Conservation (phyloP, 139 green algal genomes). For the Haematococcus sp. region DNA sequence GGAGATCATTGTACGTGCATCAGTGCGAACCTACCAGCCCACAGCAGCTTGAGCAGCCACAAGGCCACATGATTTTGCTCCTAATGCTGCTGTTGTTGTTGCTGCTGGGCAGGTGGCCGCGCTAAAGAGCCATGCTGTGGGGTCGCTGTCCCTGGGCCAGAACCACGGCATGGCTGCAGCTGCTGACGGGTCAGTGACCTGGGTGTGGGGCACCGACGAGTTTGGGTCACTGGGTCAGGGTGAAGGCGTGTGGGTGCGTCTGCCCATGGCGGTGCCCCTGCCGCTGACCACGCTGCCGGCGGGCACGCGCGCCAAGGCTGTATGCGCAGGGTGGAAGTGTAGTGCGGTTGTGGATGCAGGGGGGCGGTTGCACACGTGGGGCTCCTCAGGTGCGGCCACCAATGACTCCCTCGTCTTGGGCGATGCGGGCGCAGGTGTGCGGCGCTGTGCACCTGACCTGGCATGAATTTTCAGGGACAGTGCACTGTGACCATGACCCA, state of each 20-base stretch:
- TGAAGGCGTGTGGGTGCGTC: conserved; percentile 7
- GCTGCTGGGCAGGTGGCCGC: conserved; percentile 1
- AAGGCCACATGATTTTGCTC: no score
- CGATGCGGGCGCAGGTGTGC: neutral
- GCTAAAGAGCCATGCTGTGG: neutral
- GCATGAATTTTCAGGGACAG: no score
- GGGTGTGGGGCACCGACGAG: conserved; percentile 21
- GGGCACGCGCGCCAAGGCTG: no score
- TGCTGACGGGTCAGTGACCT: neutral
- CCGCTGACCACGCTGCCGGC: no score
- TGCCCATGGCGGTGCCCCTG: neutral
- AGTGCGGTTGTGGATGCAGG: neutral
- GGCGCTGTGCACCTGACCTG: no score
- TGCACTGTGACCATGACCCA: no score
- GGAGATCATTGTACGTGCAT: no score
- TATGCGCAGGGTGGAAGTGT: no score
- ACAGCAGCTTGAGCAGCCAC: no score
- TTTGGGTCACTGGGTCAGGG: conserved; percentile 41
- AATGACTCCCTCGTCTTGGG: neutral
- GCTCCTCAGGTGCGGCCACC: conserved; percentile 34
- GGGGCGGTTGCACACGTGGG: conserved; percentile 40
- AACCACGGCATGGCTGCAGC: neutral
- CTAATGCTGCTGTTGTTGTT: neutral
- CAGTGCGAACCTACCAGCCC: no score
- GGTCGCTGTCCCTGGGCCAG: conserved; percentile 6